Evolutionary conservation across 768 basidiomycete species (phyloP), one percentile per base, ranked within the genome.

Genomic region (Podaxis sp.): DNA sequence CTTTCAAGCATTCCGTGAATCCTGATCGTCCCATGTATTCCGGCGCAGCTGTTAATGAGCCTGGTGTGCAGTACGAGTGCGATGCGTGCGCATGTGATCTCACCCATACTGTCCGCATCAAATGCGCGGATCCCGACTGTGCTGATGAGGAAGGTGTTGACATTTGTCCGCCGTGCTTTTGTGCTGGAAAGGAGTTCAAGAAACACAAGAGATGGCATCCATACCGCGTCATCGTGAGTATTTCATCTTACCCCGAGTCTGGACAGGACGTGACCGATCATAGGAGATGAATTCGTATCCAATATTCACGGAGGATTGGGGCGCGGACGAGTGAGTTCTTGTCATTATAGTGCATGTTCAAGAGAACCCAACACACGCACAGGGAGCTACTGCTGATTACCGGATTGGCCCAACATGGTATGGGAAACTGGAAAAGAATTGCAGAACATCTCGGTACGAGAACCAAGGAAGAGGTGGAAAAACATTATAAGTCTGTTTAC

Each of bases 351-450:
- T 21, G 36, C 47, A 50, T 53, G 40, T 44, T 28, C 44, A 36
- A 37, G 21, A 32, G 7, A 6, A 23, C 21, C 40, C 46, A 61
- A 44, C 54, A 51, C 10, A 57, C 53, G 55, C 51, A 51, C 65
- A 95, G 93, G 75, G 96, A 99, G 71, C 79, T 98, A 1, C 77
- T 96, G 5, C 77, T 99, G 16, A 77, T 98, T 48, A 93, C 95
- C 57, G 97, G 95, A 32, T 86, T 95, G 35, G 83, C 91, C 5
- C 81, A 84, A 25, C 90, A 93, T 68, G 96, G 96, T 0, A 73
- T 98, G 36, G 96, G 96, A 3, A 98, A 98, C 70, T 99, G 96
- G 96, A 89, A 89, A 70, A 95, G 95, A 68, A 92, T 96, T 46
- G 90, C 95, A 1, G 94, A 94, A 66, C 93, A 97, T 72, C 84